A percentile compares a stretch with the other conserved stretches of the same genome.
Conservation (phyloP, 1,284 basidiomycete genomes). For the Ustilago vetiveriae region DNA sequence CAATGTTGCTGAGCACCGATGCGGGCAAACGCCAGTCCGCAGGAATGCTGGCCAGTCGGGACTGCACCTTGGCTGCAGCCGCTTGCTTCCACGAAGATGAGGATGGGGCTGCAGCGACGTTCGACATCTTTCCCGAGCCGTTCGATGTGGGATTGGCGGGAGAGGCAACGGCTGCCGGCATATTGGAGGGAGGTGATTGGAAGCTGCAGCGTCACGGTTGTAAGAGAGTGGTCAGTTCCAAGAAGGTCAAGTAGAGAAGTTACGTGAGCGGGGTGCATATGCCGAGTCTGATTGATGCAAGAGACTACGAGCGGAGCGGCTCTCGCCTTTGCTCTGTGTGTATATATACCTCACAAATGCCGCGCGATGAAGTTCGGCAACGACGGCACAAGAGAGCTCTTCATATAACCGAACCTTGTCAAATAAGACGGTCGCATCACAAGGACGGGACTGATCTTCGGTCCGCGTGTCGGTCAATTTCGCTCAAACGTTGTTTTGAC, state of each 20-base stretch:
- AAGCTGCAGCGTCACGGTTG: too few species aligned
- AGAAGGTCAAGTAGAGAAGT: too few species aligned
- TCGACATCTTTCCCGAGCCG: constrained; percentile 15
- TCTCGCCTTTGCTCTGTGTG: too few species aligned
- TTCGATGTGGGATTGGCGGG: constrained; percentile 4
- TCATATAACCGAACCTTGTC: constrained; percentile 4
- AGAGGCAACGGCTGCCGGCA: constrained; percentile 22
- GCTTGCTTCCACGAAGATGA: constrained; percentile 28
- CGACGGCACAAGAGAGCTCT: too few species aligned
- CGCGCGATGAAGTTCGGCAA: background rate
- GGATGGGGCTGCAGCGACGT: constrained; percentile 1
- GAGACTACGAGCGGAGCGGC: too few species aligned
- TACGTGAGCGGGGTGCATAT: too few species aligned
- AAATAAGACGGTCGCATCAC: too few species aligned
- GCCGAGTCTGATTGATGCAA: too few species aligned
- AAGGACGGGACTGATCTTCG: background rate
- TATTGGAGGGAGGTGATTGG: background rate
- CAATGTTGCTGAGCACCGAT: constrained; percentile 6
- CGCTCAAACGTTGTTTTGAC: background rate
- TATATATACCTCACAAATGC: too few species aligned
- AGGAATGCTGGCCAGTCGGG: constrained; percentile 28
- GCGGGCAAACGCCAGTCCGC: constrained; percentile 28
- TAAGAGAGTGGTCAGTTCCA: too few species aligned
- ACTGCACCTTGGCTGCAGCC: constrained; percentile 34
- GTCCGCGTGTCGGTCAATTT: constrained; percentile 2